These are phyloP conservation scores for Cladochytrium tenue DNA, from an alignment of 371 early-diverging fungal species.

Conservation along the genomic window DNA sequence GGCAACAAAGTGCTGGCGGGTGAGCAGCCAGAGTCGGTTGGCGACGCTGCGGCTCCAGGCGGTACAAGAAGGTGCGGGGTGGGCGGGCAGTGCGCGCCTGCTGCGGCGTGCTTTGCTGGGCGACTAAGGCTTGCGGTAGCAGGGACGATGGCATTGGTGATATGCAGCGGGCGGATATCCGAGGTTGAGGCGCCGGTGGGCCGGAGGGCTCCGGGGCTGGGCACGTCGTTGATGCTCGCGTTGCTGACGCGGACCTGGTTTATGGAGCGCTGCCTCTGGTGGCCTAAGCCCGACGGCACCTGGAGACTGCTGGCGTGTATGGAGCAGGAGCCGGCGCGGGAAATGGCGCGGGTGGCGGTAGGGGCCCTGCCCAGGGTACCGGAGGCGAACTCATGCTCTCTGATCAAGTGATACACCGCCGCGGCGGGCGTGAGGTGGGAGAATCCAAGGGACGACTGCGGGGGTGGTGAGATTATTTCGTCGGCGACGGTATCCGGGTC, in stretches of 20 bases:
- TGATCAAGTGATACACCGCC: constrained; percentile 30
- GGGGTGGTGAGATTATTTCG: not conserved
- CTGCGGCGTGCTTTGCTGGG: not conserved
- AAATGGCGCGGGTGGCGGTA: not conserved
- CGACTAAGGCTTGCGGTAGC: too few species aligned
- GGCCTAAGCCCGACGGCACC: not conserved
- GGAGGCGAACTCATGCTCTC: constrained; percentile 26
- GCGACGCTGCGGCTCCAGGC: not conserved
- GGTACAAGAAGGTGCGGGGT: not conserved
- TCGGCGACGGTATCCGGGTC: constrained; percentile 27
- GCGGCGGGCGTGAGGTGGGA: not conserved
- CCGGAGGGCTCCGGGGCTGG: not conserved
- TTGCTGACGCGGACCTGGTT: too few species aligned
- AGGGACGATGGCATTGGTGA: too few species aligned
- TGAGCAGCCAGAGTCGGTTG: not conserved
- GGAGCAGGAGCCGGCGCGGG: not conserved
- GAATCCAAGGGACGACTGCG: not conserved
- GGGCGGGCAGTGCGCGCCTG: not conserved
- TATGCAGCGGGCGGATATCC: too few species aligned
- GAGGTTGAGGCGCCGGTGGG: not conserved
- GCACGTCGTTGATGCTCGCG: too few species aligned
- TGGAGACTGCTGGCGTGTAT: not conserved
- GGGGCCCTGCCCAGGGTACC: not conserved
- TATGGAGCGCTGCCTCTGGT: not conserved
- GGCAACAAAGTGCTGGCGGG: not conserved